These are phyloP conservation scores for Nothomitra cinnamomea DNA, from an alignment of 2,329 filamentous ascomycete genomes.

Conservation along the genomic window DNA sequence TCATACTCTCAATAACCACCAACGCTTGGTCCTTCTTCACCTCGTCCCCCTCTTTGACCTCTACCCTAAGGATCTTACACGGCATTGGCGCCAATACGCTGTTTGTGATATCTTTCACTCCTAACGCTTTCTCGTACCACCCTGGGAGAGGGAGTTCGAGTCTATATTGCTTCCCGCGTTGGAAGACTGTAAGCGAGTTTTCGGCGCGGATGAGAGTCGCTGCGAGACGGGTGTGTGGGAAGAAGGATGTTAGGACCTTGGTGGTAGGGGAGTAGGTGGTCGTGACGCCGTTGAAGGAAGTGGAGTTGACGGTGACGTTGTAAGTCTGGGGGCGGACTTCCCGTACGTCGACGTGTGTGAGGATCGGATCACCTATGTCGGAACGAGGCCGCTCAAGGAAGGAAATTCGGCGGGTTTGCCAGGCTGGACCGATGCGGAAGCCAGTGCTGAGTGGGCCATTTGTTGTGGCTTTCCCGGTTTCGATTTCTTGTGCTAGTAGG, in stretches of 20 bases:
- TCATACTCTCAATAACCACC: constrained; percentile 61
- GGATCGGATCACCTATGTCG: constrained; percentile 20
- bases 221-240: constrained; percentile 61
- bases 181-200: constrained; percentile 46
- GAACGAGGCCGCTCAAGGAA: constrained; percentile 24
- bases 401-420: constrained; percentile 45
- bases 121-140: constrained; percentile 80
- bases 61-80: constrained; percentile 84
- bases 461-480: constrained; percentile 13
- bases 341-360: constrained; percentile 30
- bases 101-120: constrained; percentile 61
- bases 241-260: constrained; percentile 54
- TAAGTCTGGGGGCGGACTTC: constrained; percentile 32
- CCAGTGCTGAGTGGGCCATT: constrained; percentile 20
- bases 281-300: constrained; percentile 26
- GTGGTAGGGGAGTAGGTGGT: constrained; percentile 28
- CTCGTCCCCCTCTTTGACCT: constrained; percentile 62
- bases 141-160: constrained; percentile 40
- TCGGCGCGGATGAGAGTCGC: constrained; percentile 56
- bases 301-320: constrained; percentile 28
- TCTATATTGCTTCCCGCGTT: constrained; percentile 40
- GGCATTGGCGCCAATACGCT: constrained; percentile 91
- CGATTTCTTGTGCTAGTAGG: constrained; percentile 34
- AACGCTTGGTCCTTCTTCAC: constrained; percentile 77
- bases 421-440: constrained; percentile 43